Percentiles rank a stretch among this genome's conserved stretches.
These are phyloP conservation scores for Globisporangium barbulae DNA, from an alignment of 352 stramenopile species.

Conservation along the genomic window DNA sequence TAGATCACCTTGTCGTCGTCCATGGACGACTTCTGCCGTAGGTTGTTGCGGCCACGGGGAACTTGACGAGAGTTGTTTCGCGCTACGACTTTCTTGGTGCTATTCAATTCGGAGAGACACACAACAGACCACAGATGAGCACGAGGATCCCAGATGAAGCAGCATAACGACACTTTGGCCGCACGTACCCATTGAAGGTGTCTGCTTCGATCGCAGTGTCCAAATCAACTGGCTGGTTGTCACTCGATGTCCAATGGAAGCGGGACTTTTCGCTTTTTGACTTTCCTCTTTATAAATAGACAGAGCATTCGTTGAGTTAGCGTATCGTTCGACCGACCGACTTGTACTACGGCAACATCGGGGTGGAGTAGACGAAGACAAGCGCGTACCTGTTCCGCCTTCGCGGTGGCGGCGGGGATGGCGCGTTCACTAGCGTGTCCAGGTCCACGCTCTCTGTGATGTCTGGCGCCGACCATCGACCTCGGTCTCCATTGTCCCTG, in stretches of 20 bases:
- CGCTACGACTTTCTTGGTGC: conserved; percentile 5
- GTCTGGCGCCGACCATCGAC: conserved; percentile 71
- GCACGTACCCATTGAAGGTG: conserved; percentile 14
- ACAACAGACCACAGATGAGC: not conserved
- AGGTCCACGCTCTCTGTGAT: conserved; percentile 64
- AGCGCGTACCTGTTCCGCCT: conserved; percentile 54
- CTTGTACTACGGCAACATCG: not conserved
- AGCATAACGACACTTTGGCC: not conserved
- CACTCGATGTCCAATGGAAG: conserved; percentile 22
- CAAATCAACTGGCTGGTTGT: conserved; percentile 21
- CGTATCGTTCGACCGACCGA: not conserved
- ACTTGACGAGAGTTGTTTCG: conserved; percentile 7
- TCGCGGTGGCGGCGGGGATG: conserved; percentile 41
- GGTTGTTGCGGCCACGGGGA: conserved; percentile 30
- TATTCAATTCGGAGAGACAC: not conserved
- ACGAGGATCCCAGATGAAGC: not conserved
- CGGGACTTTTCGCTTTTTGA: conserved; percentile 35
- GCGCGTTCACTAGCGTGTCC: conserved; percentile 74
- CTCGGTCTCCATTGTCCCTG: conserved; percentile 28
- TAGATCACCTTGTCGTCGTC: conserved; percentile 50
- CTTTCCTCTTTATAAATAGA: conserved; percentile 16
- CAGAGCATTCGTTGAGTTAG: not conserved
- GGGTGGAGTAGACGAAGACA: not conserved
- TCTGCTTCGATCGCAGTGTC: conserved; percentile 25
- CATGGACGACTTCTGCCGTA: conserved; percentile 21